Conservation (phyloP, 306 rosid genomes). For the Hippophae tibetana region DNA sequence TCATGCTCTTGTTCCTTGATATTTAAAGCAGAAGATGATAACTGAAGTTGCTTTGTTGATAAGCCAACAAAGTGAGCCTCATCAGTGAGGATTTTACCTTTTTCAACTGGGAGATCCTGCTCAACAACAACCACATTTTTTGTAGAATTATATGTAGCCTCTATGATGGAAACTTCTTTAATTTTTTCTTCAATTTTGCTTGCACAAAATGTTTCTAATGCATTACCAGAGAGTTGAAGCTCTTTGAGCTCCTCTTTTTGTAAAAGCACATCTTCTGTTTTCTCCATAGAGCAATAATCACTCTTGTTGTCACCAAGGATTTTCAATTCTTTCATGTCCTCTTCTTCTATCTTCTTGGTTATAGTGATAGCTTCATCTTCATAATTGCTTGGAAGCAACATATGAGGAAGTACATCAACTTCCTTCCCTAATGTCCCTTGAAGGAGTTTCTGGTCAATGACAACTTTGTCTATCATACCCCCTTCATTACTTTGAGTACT, state of each 20-base stretch:
- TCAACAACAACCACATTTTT: not conserved
- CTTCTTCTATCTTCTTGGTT: slow-evolving; percentile 8
- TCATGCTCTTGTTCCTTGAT: slow-evolving; percentile 6
- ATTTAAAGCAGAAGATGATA: not conserved
- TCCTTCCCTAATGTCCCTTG: slow-evolving; percentile 1
- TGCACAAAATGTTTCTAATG: slow-evolving; percentile 7
- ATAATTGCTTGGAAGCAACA: slow-evolving; percentile 7
- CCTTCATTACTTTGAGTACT: slow-evolving; percentile 6
- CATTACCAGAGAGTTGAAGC: slow-evolving; percentile 3
- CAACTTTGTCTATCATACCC: not conserved
- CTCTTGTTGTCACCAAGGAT: not conserved
- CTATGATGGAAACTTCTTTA: slow-evolving; percentile 10
- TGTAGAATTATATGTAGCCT: not conserved
- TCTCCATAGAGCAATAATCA: slow-evolving; percentile 5
- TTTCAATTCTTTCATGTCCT: slow-evolving; percentile 6
- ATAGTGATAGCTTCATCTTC: slow-evolving; percentile 11
- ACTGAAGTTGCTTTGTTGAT: slow-evolving; percentile 11
- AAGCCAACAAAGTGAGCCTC: not conserved
- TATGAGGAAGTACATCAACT: slow-evolving; percentile 10
- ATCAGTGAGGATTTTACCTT: slow-evolving; percentile 8
- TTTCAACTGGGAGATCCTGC: slow-evolving; percentile 5
- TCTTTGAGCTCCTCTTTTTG: slow-evolving; percentile 7
- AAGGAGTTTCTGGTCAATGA: slow-evolving; percentile 7
- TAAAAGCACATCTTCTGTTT: slow-evolving; percentile 8
- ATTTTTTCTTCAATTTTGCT: slow-evolving; percentile 6